Conservation (phyloP, 805 yeast genomes). For the Torulaspora microellipsoides region DNA sequence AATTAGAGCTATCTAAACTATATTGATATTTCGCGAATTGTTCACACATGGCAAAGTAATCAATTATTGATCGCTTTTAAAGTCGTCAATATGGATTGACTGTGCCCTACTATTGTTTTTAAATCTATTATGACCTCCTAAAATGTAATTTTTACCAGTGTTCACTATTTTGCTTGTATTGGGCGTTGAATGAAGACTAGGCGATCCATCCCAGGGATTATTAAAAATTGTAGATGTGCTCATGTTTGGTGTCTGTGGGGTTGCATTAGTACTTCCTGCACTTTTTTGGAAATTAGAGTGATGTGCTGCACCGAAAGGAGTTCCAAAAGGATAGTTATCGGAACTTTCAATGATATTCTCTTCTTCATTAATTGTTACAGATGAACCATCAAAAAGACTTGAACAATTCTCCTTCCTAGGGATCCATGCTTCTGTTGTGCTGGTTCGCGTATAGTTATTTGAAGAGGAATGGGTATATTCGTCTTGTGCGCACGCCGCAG, state of each 20-base stretch:
- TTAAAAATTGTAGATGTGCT: constrained; percentile 7
- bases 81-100: constrained; percentile 34
- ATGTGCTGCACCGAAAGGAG: neutral
- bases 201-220: constrained; percentile 22
- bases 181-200: constrained; percentile 11
- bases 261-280: constrained; percentile 3
- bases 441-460: neutral
- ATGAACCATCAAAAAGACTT: neutral
- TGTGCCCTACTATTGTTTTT: constrained; percentile 33
- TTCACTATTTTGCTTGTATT: constrained; percentile 23
- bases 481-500: no score
- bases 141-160: constrained; percentile 34
- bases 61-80: constrained; percentile 9
- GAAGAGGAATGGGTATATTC: neutral
- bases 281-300: constrained; percentile 1
- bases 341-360: no score
- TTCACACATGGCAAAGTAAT: no score
- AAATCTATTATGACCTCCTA: constrained; percentile 32
- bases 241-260: constrained; percentile 19
- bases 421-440: constrained; percentile 1
- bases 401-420: neutral
- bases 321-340: no score
- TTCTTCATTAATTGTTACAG: neutral
- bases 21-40: no score
- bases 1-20: no score